Conservation (phyloP, 805 yeast species). For the Yamadazyma tumulicola region DNA sequence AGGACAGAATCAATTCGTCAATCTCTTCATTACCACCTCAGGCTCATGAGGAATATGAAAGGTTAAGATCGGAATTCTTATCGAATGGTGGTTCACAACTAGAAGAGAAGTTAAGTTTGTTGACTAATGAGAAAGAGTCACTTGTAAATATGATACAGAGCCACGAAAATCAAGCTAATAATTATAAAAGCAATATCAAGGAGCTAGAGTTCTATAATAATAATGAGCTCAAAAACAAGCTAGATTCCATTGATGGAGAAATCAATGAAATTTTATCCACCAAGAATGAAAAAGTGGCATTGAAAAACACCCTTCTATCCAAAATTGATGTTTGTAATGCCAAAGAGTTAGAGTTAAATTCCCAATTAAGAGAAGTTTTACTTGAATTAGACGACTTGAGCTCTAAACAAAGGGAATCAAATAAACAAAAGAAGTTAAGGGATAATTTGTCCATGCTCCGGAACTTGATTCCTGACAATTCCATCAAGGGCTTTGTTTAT, state of each 20-base stretch:
- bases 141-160: slow-evolving; percentile 23
- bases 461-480: slow-evolving; percentile 65
- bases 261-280: slow-evolving; percentile 27
- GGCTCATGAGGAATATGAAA: slow-evolving; percentile 55
- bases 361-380: slow-evolving; percentile 58
- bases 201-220: slow-evolving; percentile 34
- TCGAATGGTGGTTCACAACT: slow-evolving; percentile 53
- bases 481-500: slow-evolving; percentile 76
- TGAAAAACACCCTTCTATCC: slow-evolving; percentile 26
- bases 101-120: slow-evolving; percentile 46
- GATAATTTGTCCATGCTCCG: slow-evolving; percentile 70
- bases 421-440: slow-evolving; percentile 62
- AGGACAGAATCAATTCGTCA: slow-evolving; percentile 17
- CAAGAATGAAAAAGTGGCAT: slow-evolving; percentile 23
- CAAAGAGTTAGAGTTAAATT: slow-evolving; percentile 60
- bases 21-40: slow-evolving; percentile 22
- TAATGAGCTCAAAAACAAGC: slow-evolving; percentile 35
- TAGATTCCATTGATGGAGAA: slow-evolving; percentile 24
- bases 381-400: slow-evolving; percentile 65
- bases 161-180: slow-evolving; percentile 28
- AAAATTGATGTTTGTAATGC: slow-evolving; percentile 33
- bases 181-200: slow-evolving; percentile 35
- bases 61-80: slow-evolving; percentile 53
- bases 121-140: slow-evolving; percentile 44
- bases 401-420: slow-evolving; percentile 73